Evolutionary conservation across 2,329 filamentous ascomycete genomes (phyloP), one percentile per base, ranked within the genome.

Genomic region (Trichoderma harzianum): DNA sequence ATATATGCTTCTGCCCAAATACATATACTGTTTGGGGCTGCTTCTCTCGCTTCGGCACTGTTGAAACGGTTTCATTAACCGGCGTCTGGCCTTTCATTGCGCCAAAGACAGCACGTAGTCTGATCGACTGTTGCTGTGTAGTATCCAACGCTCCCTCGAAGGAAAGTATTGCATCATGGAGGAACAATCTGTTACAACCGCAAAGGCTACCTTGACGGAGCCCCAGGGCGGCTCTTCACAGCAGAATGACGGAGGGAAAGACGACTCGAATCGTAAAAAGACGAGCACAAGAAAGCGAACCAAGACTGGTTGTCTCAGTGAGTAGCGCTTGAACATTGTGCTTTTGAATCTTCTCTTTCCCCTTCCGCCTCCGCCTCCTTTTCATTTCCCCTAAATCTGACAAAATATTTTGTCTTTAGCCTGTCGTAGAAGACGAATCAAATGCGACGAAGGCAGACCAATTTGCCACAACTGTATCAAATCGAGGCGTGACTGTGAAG

Each of bases 361-460:
- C 28, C n/a, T 21, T 21, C 10, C 1, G 5, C 55, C 55, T 18
- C 16, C 26, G 16, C 26, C 55, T 39, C 34, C 39, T 21, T 28
- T 47, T 34, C 26, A 21, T 57, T 18, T 5, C 58, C 65, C 26
- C n/a, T 8, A 28, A 12, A 73, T 73, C 77, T 77, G 71, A 77
- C 61, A 30, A 8, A 30, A 30, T 11, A 10, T 30, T 2, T 18
- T 70, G 34, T 73, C 63, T 73, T 60, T 79, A 95, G 93, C 96
- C 72, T 99, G 96, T 83, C 92, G 96, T 74, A 95, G 93, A 82
- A 91, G 96, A 68, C 92, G 96, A 74, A 98, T 99, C 82, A 99
- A 98, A 83, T 99, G 96, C 81, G 96, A 96, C 74, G 96, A 98
- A 80, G 93, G 94, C 77, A 89, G 92, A 64, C 93, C 93, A 30